These are phyloP conservation scores for Diutina catenulata DNA, from an alignment of 1,139 yeast genomes.

Conservation along the genomic window DNA sequence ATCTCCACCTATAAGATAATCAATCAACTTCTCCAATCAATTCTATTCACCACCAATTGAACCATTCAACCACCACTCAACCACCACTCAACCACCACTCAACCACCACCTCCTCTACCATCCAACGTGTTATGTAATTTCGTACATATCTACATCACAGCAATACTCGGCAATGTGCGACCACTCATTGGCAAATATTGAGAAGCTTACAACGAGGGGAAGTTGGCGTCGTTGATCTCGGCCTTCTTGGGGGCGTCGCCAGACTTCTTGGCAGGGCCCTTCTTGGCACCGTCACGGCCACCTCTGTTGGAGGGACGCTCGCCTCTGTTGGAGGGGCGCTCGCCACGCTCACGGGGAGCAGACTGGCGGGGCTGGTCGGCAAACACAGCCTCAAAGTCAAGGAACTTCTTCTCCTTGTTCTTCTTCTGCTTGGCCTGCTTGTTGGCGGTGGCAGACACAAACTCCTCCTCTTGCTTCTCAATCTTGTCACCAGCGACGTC, in stretches of 20 bases:
- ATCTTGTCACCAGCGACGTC: slow-evolving; percentile 10
- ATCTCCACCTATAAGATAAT: too few species aligned
- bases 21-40: too few species aligned
- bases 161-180: too few species aligned
- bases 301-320: slow-evolving; percentile 16
- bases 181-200: too few species aligned
- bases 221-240: slow-evolving; percentile 43
- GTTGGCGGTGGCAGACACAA: slow-evolving; percentile 41
- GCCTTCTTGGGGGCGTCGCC: slow-evolving; percentile 23
- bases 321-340: slow-evolving; percentile 15
- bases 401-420: slow-evolving; percentile 57
- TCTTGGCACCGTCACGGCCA: slow-evolving; percentile 10
- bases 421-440: slow-evolving; percentile 55
- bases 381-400: slow-evolving; percentile 57
- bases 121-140: too few species aligned
- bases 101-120: too few species aligned
- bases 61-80: too few species aligned
- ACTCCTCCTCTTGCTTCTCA: slow-evolving; percentile 14
- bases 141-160: too few species aligned
- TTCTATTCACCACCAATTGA: too few species aligned
- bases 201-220: slow-evolving; percentile 40
- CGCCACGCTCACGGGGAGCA: slow-evolving; percentile 10
- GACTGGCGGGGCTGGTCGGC: slow-evolving; percentile 27
- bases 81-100: too few species aligned
- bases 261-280: slow-evolving; percentile 9